Evolutionary conservation across 2,329 filamentous ascomycete genomes (phyloP).

Genomic region (Thielaviopsis musarum): DNA sequence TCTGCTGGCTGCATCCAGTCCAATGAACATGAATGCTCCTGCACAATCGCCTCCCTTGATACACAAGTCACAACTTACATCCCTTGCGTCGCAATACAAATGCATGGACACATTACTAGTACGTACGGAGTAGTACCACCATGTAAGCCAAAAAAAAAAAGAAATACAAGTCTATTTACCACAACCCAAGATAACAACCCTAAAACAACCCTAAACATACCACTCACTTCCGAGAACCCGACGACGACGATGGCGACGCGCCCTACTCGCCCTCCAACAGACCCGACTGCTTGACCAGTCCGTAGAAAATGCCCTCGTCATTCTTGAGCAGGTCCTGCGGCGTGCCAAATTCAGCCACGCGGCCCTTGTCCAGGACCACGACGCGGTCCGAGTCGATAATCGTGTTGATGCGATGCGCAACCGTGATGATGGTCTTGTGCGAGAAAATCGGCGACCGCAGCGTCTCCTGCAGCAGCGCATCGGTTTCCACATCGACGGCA

Average conservation of each 20-base stretch:
- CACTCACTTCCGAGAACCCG: background rate
- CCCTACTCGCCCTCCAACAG: slow-evolving; percentile 30
- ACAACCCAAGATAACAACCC: no score
- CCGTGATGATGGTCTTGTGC: slow-evolving; percentile 93
- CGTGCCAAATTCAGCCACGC: slow-evolving; percentile 83
- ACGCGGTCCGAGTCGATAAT: slow-evolving; percentile 82
- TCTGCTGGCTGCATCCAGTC: no score
- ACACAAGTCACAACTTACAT: no score
- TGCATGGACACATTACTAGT: no score
- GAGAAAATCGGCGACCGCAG: slow-evolving; percentile 54
- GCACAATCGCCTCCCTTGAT: no score
- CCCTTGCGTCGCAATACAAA: no score
- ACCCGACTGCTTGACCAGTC: slow-evolving; percentile 81
- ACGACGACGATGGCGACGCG: background rate
- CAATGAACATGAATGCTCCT: no score
- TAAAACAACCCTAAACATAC: background rate
- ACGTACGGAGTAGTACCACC: no score
- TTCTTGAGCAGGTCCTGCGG: slow-evolving; percentile 60
- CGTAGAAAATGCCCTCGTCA: slow-evolving; percentile 67
- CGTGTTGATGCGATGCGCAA: slow-evolving; percentile 95
- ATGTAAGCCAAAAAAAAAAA: no score
- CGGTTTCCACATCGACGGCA: slow-evolving; percentile 50
- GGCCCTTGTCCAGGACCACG: slow-evolving; percentile 79
- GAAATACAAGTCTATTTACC: no score
- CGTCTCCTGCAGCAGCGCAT: slow-evolving; percentile 48